Percentiles rank a stretch among this genome's conserved stretches.
Conservation (phyloP, 257 asterid species). For the Salvia miltiorrhiza region DNA sequence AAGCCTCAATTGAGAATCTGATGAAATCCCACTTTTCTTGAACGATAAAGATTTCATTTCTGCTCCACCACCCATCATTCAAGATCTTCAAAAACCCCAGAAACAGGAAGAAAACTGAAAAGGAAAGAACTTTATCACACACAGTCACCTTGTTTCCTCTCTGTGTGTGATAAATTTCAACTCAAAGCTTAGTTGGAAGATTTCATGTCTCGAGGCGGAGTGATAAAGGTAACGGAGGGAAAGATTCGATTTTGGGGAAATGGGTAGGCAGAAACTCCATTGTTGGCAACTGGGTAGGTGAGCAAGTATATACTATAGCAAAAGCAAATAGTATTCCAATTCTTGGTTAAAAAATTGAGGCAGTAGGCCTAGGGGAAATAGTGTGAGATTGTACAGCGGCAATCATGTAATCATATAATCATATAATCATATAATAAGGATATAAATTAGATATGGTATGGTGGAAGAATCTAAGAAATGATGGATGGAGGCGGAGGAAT, state of each 20-base stretch:
- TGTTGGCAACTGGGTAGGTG: slow-evolving; percentile 28
- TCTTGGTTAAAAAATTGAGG: not conserved
- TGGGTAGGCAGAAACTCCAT: slow-evolving; percentile 34
- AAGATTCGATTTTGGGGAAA: slow-evolving; percentile 35
- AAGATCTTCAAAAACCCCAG: slow-evolving; percentile 18
- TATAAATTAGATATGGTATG: not conserved
- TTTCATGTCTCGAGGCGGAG: slow-evolving; percentile 36
- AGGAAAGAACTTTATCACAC: not conserved
- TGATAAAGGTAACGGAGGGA: slow-evolving; percentile 5
- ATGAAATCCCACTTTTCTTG: slow-evolving; percentile 42
- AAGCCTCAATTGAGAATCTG: slow-evolving; percentile 57
- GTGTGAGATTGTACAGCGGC: not conserved
- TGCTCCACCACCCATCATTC: slow-evolving; percentile 38
- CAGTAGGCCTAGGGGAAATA: slow-evolving; percentile 13
- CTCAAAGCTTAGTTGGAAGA: not conserved
- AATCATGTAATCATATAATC: not conserved
- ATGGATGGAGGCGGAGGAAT: slow-evolving; percentile 27
- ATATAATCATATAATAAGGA: not conserved
- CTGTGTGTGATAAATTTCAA: not conserved
- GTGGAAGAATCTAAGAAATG: slow-evolving; percentile 15
- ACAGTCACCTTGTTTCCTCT: not conserved
- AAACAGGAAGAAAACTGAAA: not conserved
- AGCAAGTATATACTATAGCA: slow-evolving; percentile 10
- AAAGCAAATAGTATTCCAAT: slow-evolving; percentile 11
- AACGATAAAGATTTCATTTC: slow-evolving; percentile 40